Evolutionary conservation across 495 filamentous ascomycete genomes (phyloP).

Genomic region (Penicillium riverlandense): DNA sequence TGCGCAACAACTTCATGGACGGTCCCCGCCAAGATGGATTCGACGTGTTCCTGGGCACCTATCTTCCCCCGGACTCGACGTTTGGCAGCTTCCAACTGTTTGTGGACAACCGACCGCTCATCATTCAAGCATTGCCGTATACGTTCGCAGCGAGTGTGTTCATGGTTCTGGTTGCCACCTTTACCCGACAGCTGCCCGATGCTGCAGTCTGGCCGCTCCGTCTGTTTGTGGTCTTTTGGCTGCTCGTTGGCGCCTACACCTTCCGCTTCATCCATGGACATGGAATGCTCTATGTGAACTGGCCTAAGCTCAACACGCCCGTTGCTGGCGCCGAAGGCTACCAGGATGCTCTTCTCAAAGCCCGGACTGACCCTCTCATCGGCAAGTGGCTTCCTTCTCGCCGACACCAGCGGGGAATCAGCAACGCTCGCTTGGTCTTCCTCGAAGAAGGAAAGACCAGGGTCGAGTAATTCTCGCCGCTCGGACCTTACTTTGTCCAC

Average conservation of each 20-base stretch:
- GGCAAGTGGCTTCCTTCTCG: constrained; percentile 55
- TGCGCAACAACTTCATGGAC: constrained; percentile 86
- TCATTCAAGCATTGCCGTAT: constrained; percentile 88
- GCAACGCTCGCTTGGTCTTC: constrained; percentile 68
- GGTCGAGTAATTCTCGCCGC: constrained; percentile 54
- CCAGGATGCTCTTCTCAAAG: constrained; percentile 73
- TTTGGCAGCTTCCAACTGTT: constrained; percentile 64
- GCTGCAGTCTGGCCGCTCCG: constrained; percentile 69
- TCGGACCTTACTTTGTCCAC: not conserved
- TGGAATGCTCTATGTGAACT: constrained; percentile 93
- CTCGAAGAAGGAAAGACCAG: constrained; percentile 96
- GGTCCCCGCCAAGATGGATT: constrained; percentile 92
- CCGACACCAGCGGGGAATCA: constrained; percentile 69
- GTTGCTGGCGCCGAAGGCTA: constrained; percentile 80
- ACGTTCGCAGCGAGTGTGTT: constrained; percentile 81
- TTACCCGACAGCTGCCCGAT: constrained; percentile 60
- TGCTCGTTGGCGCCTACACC: constrained; percentile 59
- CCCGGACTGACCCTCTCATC: constrained; percentile 67
- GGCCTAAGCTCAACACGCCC: constrained; percentile 89
- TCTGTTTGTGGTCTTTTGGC: constrained; percentile 69
- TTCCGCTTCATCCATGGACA: constrained; percentile 67
- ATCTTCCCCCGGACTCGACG: constrained; percentile 60
- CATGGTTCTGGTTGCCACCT: constrained; percentile 70
- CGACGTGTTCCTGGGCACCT: constrained; percentile 84
- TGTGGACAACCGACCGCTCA: constrained; percentile 74